These are phyloP conservation scores for Aspergillus fijiensis DNA, from an alignment of 2,329 filamentous ascomycete genomes.

Conservation along the genomic window DNA sequence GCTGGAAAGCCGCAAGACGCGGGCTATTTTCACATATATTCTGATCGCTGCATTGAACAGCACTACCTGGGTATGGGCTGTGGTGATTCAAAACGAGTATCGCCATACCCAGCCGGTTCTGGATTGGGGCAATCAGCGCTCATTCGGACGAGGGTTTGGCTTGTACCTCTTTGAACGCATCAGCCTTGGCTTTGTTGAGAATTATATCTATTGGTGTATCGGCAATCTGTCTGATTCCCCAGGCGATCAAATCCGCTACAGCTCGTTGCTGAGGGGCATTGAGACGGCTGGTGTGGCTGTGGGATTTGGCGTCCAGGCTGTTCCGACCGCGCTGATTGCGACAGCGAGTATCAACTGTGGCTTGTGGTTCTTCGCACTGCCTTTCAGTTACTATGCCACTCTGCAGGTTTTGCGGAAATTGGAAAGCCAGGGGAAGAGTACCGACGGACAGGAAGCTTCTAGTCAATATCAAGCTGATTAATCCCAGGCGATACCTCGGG, in stretches of 20 bases:
- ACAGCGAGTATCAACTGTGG: constrained; percentile 48
- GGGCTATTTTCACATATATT: constrained; percentile 42
- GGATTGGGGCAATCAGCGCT: constrained; percentile 42
- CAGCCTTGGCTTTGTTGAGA: constrained; percentile 43
- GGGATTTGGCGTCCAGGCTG: constrained; percentile 47
- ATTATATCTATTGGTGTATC: constrained; percentile 52
- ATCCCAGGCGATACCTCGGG: too few species aligned
- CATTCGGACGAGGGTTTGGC: constrained; percentile 47
- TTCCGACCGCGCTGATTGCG: constrained; percentile 45
- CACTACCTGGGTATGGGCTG: constrained; percentile 50
- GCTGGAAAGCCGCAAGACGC: constrained; percentile 17
- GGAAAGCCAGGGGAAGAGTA: constrained; percentile 9
- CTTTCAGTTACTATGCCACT: constrained; percentile 48
- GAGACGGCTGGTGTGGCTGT: constrained; percentile 46
- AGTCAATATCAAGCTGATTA: too few species aligned
- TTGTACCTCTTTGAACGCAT: constrained; percentile 45
- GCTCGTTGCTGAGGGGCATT: constrained; percentile 45
- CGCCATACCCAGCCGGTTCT: constrained; percentile 42
- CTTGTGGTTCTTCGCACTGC: constrained; percentile 45
- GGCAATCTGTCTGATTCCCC: constrained; percentile 47
- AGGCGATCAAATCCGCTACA: constrained; percentile 48
- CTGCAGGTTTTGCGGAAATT: constrained; percentile 45
- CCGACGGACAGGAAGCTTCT: too few species aligned
- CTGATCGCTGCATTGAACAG: constrained; percentile 46
- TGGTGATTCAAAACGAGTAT: constrained; percentile 50